phyloP scores from a whole-genome alignment of 176 grass and related monocot species.

The Oryza meridionalis region DNA sequence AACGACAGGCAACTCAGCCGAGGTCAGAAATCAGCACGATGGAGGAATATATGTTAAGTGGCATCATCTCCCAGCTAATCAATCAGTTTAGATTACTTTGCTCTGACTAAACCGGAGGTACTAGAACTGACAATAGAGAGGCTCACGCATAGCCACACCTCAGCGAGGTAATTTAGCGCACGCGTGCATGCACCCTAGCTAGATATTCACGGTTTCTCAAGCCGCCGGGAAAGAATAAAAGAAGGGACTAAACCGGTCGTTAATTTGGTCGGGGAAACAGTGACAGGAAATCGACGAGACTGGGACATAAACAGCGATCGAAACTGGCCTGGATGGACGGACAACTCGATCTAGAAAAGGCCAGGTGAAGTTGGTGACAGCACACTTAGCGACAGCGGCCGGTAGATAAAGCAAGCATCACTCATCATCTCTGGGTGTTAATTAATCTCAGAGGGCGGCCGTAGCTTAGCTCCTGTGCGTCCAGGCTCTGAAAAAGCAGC shows the following conservation, averaged over 20 bases:
- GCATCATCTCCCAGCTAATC: background rate
- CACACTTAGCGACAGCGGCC: background rate
- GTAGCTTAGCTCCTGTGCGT: background rate
- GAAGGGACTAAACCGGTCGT: background rate
- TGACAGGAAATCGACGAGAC: background rate
- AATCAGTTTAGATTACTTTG: background rate
- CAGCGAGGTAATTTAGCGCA: conserved; percentile 21
- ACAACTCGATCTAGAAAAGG: background rate
- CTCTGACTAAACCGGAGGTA: background rate
- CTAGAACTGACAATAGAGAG: background rate
- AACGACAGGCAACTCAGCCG: background rate
- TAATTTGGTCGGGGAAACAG: background rate
- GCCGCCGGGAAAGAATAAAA: background rate
- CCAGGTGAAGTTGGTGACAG: background rate
- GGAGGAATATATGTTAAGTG: background rate
- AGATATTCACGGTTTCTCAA: background rate
- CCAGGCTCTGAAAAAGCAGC: background rate
- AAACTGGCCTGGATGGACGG: background rate
- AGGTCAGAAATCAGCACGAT: background rate
- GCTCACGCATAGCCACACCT: conserved; percentile 34
- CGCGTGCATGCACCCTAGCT: background rate
- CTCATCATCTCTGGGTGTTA: background rate
- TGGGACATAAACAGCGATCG: background rate
- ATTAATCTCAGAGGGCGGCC: no score
- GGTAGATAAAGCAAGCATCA: background rate